A percentile compares a stretch with the other conserved stretches of the same genome.
Conservation (phyloP, 2,329 filamentous ascomycete species). For the Elsinoe ampelina region DNA sequence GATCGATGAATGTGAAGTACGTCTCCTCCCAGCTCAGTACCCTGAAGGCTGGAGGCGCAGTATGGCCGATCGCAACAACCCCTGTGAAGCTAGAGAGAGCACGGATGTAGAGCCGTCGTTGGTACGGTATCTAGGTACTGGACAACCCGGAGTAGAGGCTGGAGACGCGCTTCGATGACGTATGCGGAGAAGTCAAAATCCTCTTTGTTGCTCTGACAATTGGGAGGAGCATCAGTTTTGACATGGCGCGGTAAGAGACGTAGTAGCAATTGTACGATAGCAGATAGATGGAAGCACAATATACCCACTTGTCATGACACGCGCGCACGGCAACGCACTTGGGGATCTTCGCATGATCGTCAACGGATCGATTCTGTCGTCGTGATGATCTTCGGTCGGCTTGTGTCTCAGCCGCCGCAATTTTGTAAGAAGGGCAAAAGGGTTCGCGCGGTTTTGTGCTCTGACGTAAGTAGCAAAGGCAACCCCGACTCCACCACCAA, state of each 20-base stretch:
- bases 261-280: neutral
- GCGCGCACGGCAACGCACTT: neutral
- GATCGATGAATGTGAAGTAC: neutral
- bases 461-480: constrained; percentile 1
- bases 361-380: constrained; percentile 7
- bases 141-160: neutral
- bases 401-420: constrained; percentile 5
- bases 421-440: neutral
- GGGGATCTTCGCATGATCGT: constrained; percentile 7
- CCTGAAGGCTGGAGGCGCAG: neutral
- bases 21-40: neutral
- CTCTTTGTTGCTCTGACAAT: constrained; percentile 10
- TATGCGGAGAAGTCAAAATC: constrained; percentile 9
- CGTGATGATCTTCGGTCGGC: constrained; percentile 6
- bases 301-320: neutral
- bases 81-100: neutral
- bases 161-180: neutral
- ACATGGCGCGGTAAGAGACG: neutral
- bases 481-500: constrained; percentile 1
- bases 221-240: neutral
- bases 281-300: neutral
- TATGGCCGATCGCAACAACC: neutral
- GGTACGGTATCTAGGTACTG: neutral
- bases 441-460: neutral
- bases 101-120: neutral